phyloP scores from a whole-genome alignment of 2,329 filamentous ascomycete genomes.

The Colletotrichum truncatum region DNA sequence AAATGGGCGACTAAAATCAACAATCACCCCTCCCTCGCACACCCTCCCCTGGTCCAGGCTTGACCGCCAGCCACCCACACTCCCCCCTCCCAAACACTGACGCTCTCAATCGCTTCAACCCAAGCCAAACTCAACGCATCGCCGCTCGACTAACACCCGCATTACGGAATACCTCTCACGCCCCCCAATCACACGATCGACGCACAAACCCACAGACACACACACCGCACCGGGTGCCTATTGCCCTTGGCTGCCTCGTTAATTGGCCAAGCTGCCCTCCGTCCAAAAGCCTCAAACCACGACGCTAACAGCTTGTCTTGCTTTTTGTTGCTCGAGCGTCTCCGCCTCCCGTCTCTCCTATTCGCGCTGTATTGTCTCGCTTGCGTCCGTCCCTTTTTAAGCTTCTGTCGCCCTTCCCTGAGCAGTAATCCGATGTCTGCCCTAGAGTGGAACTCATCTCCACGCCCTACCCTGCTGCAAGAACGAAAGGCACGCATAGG shows the following conservation, averaged over 20 bases:
- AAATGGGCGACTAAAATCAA: background rate
- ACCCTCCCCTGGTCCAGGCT: background rate
- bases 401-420: slow-evolving; percentile 31
- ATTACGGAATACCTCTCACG: slow-evolving; percentile 4
- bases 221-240: slow-evolving; percentile 20
- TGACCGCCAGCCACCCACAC: slow-evolving; percentile 9
- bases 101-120: slow-evolving; percentile 1
- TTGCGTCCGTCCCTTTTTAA: slow-evolving; percentile 29
- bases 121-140: slow-evolving; percentile 14
- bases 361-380: slow-evolving; percentile 27
- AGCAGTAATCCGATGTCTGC: slow-evolving; percentile 17
- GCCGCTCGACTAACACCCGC: slow-evolving; percentile 16
- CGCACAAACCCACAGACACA: slow-evolving; percentile 26
- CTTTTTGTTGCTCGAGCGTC: slow-evolving; percentile 26
- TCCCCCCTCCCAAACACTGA: slow-evolving; percentile 1
- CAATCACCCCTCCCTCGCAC: background rate
- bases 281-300: slow-evolving; percentile 28
- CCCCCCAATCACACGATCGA: slow-evolving; percentile 30
- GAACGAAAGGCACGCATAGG: slow-evolving; percentile 9
- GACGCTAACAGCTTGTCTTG: slow-evolving; percentile 23
- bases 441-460: slow-evolving; percentile 18
- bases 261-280: slow-evolving; percentile 17
- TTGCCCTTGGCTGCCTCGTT: slow-evolving; percentile 8
- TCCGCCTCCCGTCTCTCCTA: slow-evolving; percentile 21
- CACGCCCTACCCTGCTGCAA: background rate